phyloP scores from a whole-genome alignment of 768 basidiomycete species.

The Candolleomyces efflorescens region DNA sequence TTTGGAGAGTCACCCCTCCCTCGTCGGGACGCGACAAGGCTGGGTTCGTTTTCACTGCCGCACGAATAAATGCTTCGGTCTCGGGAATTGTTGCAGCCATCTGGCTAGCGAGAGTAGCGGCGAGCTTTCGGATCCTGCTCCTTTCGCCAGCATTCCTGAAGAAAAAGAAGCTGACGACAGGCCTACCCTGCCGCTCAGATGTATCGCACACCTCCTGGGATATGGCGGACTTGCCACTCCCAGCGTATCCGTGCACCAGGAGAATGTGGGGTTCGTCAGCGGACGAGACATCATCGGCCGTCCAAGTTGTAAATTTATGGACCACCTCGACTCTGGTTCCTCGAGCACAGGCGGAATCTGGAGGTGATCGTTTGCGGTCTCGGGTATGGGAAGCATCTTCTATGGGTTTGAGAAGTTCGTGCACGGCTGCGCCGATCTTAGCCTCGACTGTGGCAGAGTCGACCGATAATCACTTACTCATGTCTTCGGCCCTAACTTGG shows the following conservation, averaged over 20 bases:
- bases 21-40: not conserved
- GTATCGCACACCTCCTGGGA: slow-evolving; percentile 11
- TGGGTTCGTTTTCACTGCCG: not conserved
- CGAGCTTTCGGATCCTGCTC: not conserved
- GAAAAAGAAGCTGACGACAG: slow-evolving; percentile 15
- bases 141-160: slow-evolving; percentile 1
- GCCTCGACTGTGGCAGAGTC: too few species aligned
- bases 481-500: too few species aligned
- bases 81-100: not conserved
- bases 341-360: not conserved
- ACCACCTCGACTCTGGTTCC: not conserved
- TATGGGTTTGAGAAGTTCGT: not conserved
- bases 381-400: not conserved
- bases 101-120: slow-evolving; percentile 10
- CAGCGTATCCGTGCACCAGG: slow-evolving; percentile 16
- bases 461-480: too few species aligned
- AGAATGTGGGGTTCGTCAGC: slow-evolving; percentile 2
- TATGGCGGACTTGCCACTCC: slow-evolving; percentile 18
- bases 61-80: not conserved
- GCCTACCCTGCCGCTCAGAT: not conserved
- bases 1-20: not conserved
- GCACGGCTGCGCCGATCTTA: not conserved
- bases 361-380: not conserved
- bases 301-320: not conserved
- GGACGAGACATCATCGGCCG: not conserved